Evolutionary conservation across 306 rosid species (phyloP), one percentile per base, ranked within the genome.

Genomic region (Corylus americana): DNA sequence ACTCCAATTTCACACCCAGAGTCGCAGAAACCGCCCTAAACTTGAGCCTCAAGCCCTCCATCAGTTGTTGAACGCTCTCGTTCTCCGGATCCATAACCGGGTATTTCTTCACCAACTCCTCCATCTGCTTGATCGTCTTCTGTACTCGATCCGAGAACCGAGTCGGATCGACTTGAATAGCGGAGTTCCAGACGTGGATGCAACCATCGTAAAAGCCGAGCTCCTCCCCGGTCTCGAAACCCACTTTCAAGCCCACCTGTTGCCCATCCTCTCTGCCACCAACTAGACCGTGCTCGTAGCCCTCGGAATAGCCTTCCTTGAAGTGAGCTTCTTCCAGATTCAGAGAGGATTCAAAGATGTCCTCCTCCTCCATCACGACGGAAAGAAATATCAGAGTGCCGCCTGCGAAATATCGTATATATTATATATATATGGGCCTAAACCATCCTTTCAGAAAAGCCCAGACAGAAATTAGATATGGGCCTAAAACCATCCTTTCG

Each of bases 191-290:
- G 0, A 88, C 50, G 20, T 84, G 84, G 37, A 90, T 83, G 75
- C 89, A 93, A 44, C 98, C 96, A 62, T 79, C 64, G 84, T 92
- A 92, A 86, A 95, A 89, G 1, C 98, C 96, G 3, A 95, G 82
- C 69, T 92, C 94, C 79, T 94, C 92, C 5, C 94, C 97, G 9
- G 80, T 79, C 88, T 94, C 92, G 75, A 94, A 94, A 2, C 97
- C 98, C 31, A 78, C 73, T 61, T 90, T 92, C 9, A 92, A 91
- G 58, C 98, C 98, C 25, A 90, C 93, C 66, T 88, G 91, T 48
- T 69, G 51, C 1, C 74, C 93, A 72, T 94, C 98, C 12, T 87
- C 91, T 77, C 74, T 88, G 70, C 96, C 96, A 1, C 81, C 11
- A 25, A 70, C 17, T 14, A 90, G 83, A 13, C 97, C 97, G 1